phyloP scores from a whole-genome alignment of 2,329 filamentous ascomycete species.

The Stagonosporopsis chrysanthemi region DNA sequence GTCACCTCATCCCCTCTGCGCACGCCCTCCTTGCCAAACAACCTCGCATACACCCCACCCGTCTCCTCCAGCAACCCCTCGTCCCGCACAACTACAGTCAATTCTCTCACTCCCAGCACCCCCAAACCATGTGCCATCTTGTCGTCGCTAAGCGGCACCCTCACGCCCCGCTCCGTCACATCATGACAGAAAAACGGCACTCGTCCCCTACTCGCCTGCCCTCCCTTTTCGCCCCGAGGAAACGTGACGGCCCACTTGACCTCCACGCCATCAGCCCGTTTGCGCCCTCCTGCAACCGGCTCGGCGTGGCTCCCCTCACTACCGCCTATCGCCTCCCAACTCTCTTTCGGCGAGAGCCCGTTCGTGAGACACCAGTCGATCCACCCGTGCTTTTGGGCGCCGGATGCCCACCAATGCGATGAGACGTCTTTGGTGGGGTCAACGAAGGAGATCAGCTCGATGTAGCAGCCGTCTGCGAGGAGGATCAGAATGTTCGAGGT shows the following conservation, averaged over 20 bases:
- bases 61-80: conserved; percentile 24
- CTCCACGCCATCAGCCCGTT: conserved; percentile 62
- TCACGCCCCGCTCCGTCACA: conserved; percentile 61
- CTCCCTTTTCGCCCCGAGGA: conserved; percentile 51
- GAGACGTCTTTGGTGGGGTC: conserved; percentile 52
- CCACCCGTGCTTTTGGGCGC: conserved; percentile 61
- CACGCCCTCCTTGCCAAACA: conserved; percentile 25
- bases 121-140: conserved; percentile 60
- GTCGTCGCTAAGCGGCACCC: conserved; percentile 59
- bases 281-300: conserved; percentile 62
- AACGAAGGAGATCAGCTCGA: conserved; percentile 71
- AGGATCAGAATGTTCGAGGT: conserved; percentile 70
- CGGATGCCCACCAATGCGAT: conserved; percentile 63
- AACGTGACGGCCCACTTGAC: conserved; percentile 68
- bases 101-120: conserved; percentile 54
- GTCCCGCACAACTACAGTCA: conserved; percentile 39
- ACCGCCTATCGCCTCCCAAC: conserved; percentile 11
- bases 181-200: conserved; percentile 70
- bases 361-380: conserved; percentile 64
- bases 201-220: conserved; percentile 53
- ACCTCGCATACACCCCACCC: conserved; percentile 16
- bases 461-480: conserved; percentile 69
- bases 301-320: conserved; percentile 55
- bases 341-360: background rate
- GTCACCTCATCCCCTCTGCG: conserved; percentile 14